These are phyloP conservation scores for Paratinospora sagittata DNA, from an alignment of 164 flowering plant species.

Conservation along the genomic window DNA sequence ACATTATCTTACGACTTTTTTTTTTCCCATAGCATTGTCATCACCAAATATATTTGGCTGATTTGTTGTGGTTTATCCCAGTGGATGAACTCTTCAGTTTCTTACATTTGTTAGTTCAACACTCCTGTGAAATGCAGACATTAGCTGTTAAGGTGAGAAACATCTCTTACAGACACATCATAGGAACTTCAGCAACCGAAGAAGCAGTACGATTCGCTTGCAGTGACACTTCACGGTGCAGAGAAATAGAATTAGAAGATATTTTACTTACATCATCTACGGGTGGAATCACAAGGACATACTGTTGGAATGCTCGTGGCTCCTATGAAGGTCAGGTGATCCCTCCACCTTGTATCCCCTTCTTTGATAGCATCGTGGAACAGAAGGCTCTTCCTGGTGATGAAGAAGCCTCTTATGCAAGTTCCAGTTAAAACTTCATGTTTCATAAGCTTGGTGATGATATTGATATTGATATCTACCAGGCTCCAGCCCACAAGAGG, in stretches of 20 bases:
- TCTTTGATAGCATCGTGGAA: constrained; percentile 25
- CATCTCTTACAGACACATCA: constrained; percentile 49
- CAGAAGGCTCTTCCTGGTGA: constrained; percentile 18
- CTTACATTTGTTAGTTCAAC: background rate
- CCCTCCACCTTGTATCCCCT: constrained; percentile 59
- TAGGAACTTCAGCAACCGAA: constrained; percentile 75
- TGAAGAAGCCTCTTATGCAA: constrained; percentile 14
- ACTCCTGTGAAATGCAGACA: constrained; percentile 46
- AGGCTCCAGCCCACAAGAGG: no score
- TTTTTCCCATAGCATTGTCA: background rate
- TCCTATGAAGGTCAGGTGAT: constrained; percentile 40
- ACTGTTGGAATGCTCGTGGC: constrained; percentile 81
- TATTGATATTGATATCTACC: no score
- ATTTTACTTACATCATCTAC: constrained; percentile 39
- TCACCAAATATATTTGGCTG: background rate
- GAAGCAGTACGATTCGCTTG: constrained; percentile 72
- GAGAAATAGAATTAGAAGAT: constrained; percentile 51
- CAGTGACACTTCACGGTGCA: constrained; percentile 73
- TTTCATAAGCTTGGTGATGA: no score
- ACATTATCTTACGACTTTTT: background rate
- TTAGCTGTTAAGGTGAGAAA: constrained; percentile 49
- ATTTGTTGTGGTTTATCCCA: background rate
- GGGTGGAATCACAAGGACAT: constrained; percentile 40
- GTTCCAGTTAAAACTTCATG: constrained; percentile 4
- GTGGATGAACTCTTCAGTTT: background rate